Conservation (phyloP, 1,139 yeast species). For the Debaryomyces psychrophilus region DNA sequence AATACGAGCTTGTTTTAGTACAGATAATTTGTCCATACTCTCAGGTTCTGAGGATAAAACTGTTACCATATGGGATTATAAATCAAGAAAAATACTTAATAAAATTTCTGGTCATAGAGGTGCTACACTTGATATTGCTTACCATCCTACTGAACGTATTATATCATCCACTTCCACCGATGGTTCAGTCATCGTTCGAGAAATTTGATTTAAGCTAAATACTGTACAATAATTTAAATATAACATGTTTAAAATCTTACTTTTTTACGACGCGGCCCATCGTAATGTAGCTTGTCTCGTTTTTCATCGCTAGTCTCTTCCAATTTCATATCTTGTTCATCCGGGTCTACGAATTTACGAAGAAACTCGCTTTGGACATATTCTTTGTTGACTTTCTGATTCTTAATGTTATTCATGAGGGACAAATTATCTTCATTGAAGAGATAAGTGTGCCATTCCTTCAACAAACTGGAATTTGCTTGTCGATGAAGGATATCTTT, state of each 20-base stretch:
- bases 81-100: constrained; percentile 46
- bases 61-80: constrained; percentile 64
- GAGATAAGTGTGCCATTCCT: constrained; percentile 48
- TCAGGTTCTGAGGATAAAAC: constrained; percentile 69
- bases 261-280: constrained; percentile 20
- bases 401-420: constrained; percentile 33
- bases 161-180: constrained; percentile 52
- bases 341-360: constrained; percentile 20
- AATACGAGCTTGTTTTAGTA: constrained; percentile 51
- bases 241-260: constrained; percentile 27
- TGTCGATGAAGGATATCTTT: constrained; percentile 14
- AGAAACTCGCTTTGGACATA: constrained; percentile 28
- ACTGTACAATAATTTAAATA: constrained; percentile 4
- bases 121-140: constrained; percentile 61
- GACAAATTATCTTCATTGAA: constrained; percentile 48
- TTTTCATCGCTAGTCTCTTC: constrained; percentile 10
- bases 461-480: constrained; percentile 13
- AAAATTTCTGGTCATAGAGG: constrained; percentile 66
- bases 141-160: constrained; percentile 42
- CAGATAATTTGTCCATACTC: constrained; percentile 39
- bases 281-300: constrained; percentile 7
- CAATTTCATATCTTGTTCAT: constrained; percentile 19
- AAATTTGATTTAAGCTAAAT: constrained; percentile 17
- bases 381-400: constrained; percentile 25
- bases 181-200: constrained; percentile 52